Evolutionary conservation across 164 flowering plant genomes (phyloP).

Genomic region (Amborella trichopoda): DNA sequence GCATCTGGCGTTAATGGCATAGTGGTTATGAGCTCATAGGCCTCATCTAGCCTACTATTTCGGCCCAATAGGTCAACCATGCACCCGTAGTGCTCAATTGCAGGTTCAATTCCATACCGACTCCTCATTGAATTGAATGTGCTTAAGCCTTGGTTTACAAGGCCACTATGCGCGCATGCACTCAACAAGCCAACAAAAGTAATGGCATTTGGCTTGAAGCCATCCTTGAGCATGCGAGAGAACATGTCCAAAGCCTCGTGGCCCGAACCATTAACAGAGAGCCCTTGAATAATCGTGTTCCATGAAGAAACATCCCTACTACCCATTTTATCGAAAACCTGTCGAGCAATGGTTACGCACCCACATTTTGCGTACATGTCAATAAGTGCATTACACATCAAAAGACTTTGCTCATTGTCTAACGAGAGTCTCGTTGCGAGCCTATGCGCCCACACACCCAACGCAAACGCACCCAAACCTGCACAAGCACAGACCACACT

Average conservation of each 20-base stretch:
- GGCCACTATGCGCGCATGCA: slow-evolving; percentile 9
- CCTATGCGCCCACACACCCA: slow-evolving; percentile 83
- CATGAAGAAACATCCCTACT: slow-evolving; percentile 8
- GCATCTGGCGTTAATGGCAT: slow-evolving; percentile 12
- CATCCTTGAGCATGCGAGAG: slow-evolving; percentile 3
- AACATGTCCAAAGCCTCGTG: slow-evolving; percentile 5
- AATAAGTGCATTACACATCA: slow-evolving; percentile 16
- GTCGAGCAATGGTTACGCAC: slow-evolving; percentile 5
- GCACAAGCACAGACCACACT: slow-evolving; percentile 53
- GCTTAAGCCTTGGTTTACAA: slow-evolving; percentile 8
- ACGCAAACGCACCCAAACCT: slow-evolving; percentile 38
- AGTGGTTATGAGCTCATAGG: slow-evolving; percentile 11
- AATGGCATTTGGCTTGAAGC: slow-evolving; percentile 7
- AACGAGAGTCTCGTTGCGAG: too few relatives aligned
- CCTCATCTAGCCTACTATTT: slow-evolving; percentile 7
- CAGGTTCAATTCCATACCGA: slow-evolving; percentile 5
- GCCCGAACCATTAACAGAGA: slow-evolving; percentile 11
- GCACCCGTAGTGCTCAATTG: slow-evolving; percentile 13
- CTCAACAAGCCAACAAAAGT: slow-evolving; percentile 5
- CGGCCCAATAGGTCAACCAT: slow-evolving; percentile 14
- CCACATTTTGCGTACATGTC: slow-evolving; percentile 15
- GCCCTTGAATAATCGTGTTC: slow-evolving; percentile 14
- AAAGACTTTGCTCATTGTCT: too few relatives aligned
- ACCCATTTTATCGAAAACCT: slow-evolving; percentile 7
- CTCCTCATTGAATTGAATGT: slow-evolving; percentile 1